Conservation (phyloP, 106 monocot genomes). For the Platanthera zijinensis region DNA sequence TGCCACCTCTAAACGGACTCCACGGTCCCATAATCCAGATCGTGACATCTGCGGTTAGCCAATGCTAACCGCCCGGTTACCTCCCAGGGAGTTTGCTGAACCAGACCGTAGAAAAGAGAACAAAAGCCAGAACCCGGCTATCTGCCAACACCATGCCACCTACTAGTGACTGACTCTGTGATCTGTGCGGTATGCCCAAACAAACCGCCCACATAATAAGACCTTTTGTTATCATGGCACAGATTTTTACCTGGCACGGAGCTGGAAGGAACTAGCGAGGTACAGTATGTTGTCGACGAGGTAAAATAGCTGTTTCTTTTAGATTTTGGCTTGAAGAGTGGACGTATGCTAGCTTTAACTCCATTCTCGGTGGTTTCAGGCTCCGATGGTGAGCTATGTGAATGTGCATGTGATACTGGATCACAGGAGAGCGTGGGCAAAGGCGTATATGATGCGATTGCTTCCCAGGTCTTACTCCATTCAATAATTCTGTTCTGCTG, state of each 20-base stretch:
- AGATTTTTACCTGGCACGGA: constrained; percentile 93
- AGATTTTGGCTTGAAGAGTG: neutral
- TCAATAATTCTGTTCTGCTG: neutral
- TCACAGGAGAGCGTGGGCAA: constrained; percentile 67
- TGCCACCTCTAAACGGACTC: no score
- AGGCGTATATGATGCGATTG: constrained; percentile 27
- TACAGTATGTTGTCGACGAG: constrained; percentile 90
- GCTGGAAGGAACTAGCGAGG: constrained; percentile 88
- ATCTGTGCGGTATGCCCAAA: no score
- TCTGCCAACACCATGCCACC: no score
- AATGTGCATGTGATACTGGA: constrained; percentile 92
- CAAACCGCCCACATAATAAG: neutral
- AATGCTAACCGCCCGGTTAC: no score
- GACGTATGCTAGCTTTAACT: neutral
- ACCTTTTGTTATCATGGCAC: constrained; percentile 4
- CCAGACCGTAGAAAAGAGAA: no score
- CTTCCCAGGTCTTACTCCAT: constrained; percentile 45
- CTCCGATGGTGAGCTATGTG: constrained; percentile 94
- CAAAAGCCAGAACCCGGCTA: no score
- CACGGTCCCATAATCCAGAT: no score
- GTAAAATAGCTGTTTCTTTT: constrained; percentile 22
- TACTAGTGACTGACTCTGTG: no score
- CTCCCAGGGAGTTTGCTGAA: no score
- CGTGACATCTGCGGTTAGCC: no score
- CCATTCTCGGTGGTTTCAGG: constrained; percentile 30